Evolutionary conservation across 2,329 filamentous ascomycete species (phyloP), one percentile per base, ranked within the genome.

Genomic region (Claviceps pusilla): DNA sequence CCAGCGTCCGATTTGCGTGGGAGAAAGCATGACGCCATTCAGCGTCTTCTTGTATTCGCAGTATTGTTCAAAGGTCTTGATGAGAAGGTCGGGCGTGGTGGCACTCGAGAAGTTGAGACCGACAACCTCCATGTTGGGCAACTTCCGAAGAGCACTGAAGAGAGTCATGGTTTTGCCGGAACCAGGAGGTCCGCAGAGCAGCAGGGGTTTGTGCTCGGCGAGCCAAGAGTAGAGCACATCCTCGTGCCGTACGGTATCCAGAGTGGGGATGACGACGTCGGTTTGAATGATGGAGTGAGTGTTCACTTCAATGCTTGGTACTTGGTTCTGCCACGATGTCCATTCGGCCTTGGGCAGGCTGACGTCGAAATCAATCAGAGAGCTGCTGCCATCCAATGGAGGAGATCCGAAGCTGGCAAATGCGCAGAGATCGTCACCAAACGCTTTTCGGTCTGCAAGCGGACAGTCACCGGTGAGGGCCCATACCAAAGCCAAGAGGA

Each of bases 121-220:
- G 37, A 98, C 94, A 55, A 96, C 89, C 70, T 98, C 93, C 90
- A 98, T 96, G 67, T 96, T 96, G 3, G 91, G 91, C 55, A 98
- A 76, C 71, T 98, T 98, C 59, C 93, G 85, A 53, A 99, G 80
- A 39, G 93, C 93, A 66, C 91, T 96, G 75, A 99, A 99, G 12
- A 99, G 76, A 11, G 93, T 99, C 93, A 99, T 99, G 4, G 93
- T 99, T 75, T 99, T 99, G 76, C 93, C 93, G 52, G 93, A 98
- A 73, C 93, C 93, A 56, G 93, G 93, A 66, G 93, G 94, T 69
- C 93, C 94, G 67, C 93, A 99, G 16, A 99, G 84, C 52, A 99
- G 76, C 19, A 99, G 76, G 12, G 94, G 93, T 73, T 98, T 98
- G 68, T 99, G 93, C 68, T 99, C 93, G 16, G 94, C 93, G 48